phyloP scores from a whole-genome alignment of 169 alveolate genomes.

The Sarcocystis neurona region DNA sequence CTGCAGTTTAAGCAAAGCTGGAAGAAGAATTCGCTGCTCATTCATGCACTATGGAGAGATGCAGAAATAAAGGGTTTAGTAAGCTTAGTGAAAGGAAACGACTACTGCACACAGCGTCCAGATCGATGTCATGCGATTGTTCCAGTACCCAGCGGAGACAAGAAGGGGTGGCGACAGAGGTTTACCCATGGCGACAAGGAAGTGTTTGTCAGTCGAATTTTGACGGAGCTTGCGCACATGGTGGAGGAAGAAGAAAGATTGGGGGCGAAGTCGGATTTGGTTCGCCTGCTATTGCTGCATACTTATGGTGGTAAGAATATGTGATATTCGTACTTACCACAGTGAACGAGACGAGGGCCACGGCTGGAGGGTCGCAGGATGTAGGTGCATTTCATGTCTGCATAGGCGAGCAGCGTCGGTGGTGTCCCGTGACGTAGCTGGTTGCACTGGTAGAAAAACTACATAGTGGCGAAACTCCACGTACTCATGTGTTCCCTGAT shows the following conservation, averaged over 20 bases:
- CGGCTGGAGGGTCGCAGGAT: background rate
- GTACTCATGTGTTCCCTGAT: background rate
- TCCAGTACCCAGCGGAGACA: no score
- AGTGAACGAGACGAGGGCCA: background rate
- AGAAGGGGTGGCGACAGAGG: background rate
- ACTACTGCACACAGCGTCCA: background rate
- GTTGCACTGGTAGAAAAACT: background rate
- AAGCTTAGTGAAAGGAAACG: background rate
- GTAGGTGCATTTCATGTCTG: background rate
- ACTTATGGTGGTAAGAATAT: slow-evolving; percentile 3
- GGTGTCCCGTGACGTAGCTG: background rate
- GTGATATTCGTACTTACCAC: background rate
- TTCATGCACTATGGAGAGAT: slow-evolving; percentile 17
- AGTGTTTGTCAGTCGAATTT: background rate
- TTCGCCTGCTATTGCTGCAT: background rate
- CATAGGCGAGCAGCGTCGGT: background rate
- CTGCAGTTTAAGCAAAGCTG: background rate
- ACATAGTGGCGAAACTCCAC: background rate
- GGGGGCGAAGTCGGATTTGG: slow-evolving; percentile 24
- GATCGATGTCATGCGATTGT: background rate
- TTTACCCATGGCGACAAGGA: background rate
- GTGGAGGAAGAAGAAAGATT: background rate
- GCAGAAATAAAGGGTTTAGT: background rate
- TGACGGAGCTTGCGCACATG: background rate
- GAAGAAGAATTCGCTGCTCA: slow-evolving; percentile 1